phyloP scores from a whole-genome alignment of 345 rosid genomes.

The Hibiscus syriacus region DNA sequence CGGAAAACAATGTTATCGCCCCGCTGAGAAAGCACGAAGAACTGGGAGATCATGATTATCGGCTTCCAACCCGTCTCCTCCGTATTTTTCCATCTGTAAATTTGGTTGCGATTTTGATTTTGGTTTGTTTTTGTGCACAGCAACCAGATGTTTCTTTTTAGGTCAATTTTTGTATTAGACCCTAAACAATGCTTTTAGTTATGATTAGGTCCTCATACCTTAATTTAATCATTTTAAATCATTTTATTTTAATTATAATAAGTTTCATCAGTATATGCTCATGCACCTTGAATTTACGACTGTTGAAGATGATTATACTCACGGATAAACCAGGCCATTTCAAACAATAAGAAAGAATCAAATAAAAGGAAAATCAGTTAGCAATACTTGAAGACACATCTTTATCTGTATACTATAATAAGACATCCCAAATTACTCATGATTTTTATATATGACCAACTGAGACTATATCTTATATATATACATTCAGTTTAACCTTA shows the following conservation, averaged over 20 bases:
- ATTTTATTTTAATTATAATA: no score
- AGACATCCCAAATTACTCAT: neutral
- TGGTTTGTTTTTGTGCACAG: neutral
- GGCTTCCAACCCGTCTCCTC: constrained; percentile 5
- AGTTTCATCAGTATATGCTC: no score
- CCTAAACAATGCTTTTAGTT: no score
- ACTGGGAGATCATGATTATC: constrained; percentile 76
- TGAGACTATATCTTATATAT: neutral
- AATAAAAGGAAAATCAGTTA: no score
- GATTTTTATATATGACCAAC: neutral
- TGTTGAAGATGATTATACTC: no score
- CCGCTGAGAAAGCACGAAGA: constrained; percentile 92
- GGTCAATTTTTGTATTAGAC: no score
- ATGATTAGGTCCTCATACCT: no score
- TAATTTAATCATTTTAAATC: no score
- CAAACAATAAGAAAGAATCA: no score
- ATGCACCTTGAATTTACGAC: no score
- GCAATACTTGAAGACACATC: neutral
- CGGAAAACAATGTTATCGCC: constrained; percentile 98
- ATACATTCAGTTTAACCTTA: neutral
- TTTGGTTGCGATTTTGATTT: neutral
- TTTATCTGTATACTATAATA: neutral
- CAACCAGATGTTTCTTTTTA: neutral
- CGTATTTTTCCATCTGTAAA: neutral
- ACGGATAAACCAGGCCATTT: no score